Conservation (phyloP, 371 early-diverging fungal species). For the Lichtheimia hyalospora region DNA sequence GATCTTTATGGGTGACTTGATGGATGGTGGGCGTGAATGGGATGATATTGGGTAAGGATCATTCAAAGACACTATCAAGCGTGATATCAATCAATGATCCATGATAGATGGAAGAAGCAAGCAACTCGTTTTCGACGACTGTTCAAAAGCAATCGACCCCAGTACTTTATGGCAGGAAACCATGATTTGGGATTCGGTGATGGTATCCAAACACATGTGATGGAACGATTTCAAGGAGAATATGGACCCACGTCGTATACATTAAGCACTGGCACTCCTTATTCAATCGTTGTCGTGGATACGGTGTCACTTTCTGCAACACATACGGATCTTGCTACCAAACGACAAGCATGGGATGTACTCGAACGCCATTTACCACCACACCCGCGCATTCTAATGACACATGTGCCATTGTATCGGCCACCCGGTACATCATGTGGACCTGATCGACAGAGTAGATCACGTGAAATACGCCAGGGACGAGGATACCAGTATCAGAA, state of each 20-base stretch:
- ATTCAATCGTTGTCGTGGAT: slow-evolving; percentile 72
- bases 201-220: slow-evolving; percentile 51
- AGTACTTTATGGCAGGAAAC: slow-evolving; percentile 75
- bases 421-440: slow-evolving; percentile 69
- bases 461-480: slow-evolving; percentile 45
- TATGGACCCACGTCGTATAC: slow-evolving; percentile 75
- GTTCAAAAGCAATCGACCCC: slow-evolving; percentile 19
- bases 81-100: slow-evolving; percentile 14
- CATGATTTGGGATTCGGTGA: slow-evolving; percentile 93
- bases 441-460: slow-evolving; percentile 38
- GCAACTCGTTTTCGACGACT: slow-evolving; percentile 29
- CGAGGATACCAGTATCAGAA: slow-evolving; percentile 87
- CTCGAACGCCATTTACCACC: slow-evolving; percentile 7
- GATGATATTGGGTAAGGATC: slow-evolving; percentile 42
- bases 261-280: slow-evolving; percentile 50
- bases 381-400: slow-evolving; percentile 26
- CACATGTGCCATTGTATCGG: slow-evolving; percentile 36
- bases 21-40: slow-evolving; percentile 90
- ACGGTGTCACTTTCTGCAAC: slow-evolving; percentile 73
- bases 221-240: slow-evolving; percentile 52
- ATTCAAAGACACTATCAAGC: slow-evolving; percentile 34
- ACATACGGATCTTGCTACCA: slow-evolving; percentile 25
- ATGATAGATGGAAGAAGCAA: slow-evolving; percentile 15
- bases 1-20: slow-evolving; percentile 85
- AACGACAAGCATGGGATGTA: slow-evolving; percentile 49